Evolutionary conservation across 2,329 filamentous ascomycete genomes (phyloP).

Genomic region (Sporothrix pseudoabietina): DNA sequence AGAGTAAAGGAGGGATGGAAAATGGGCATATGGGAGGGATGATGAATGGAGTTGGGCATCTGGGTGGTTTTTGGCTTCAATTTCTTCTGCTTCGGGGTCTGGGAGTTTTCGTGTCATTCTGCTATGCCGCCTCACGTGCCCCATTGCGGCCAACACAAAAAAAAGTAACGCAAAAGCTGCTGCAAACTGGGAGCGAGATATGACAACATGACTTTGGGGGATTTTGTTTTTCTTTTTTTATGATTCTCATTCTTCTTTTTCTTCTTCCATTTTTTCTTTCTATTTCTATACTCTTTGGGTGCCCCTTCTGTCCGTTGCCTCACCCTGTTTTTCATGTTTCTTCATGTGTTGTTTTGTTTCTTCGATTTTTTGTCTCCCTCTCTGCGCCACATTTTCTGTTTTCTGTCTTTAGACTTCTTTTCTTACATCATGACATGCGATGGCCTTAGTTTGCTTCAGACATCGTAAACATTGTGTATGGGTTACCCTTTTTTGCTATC

Average conservation of each 20-base stretch:
- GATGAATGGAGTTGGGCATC: slow-evolving; percentile 5
- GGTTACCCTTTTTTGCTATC: slow-evolving; percentile 12
- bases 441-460: slow-evolving; percentile 38
- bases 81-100: slow-evolving; percentile 13
- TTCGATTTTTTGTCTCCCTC: neutral
- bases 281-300: neutral
- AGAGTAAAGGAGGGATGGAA: neutral
- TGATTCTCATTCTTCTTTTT: neutral
- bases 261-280: neutral
- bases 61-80: slow-evolving; percentile 14
- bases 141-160: slow-evolving; percentile 12
- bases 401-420: slow-evolving; percentile 35
- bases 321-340: slow-evolving; percentile 11
- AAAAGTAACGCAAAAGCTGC: slow-evolving; percentile 24
- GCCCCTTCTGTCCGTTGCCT: neutral
- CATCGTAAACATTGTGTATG: slow-evolving; percentile 36
- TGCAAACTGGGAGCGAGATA: slow-evolving; percentile 23
- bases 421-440: slow-evolving; percentile 37
- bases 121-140: slow-evolving; percentile 14
- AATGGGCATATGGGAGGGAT: neutral
- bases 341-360: slow-evolving; percentile 3
- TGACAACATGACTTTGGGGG: slow-evolving; percentile 21
- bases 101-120: slow-evolving; percentile 17
- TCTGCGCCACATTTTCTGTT: neutral
- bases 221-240: slow-evolving; percentile 17